A percentile compares a stretch with the other conserved stretches of the same genome.
Conservation (phyloP, 164 flowering plant genomes). For the Berberis vulgaris region DNA sequence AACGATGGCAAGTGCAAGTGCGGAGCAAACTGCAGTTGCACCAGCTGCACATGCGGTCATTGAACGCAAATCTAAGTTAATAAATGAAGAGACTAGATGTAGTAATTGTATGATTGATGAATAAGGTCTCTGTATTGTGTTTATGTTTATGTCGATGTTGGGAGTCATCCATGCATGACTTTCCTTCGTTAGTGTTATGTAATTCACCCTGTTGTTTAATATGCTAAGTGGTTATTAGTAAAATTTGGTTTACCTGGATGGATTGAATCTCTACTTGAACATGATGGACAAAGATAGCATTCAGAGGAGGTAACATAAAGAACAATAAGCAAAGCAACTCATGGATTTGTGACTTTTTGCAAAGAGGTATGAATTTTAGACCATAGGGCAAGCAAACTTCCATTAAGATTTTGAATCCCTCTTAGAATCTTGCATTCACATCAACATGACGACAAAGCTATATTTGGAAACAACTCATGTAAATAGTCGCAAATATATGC, state of each 20-base stretch:
- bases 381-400: too few species aligned
- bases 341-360: neutral
- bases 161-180: constrained; percentile 12
- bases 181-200: constrained; percentile 7
- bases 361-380: neutral
- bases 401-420: too few species aligned
- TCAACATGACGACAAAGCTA: too few species aligned
- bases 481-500: too few species aligned
- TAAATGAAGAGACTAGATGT: neutral
- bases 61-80: neutral
- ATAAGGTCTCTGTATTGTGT: constrained; percentile 9
- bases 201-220: constrained; percentile 8
- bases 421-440: too few species aligned
- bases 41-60: constrained; percentile 43
- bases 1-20: constrained; percentile 65
- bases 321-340: constrained; percentile 1
- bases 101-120: constrained; percentile 5
- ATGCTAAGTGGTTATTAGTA: constrained; percentile 1
- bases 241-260: neutral
- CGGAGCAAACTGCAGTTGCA: constrained; percentile 49
- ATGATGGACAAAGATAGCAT: neutral
- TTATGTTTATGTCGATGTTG: neutral
- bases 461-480: too few species aligned
- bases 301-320: neutral
- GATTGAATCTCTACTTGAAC: neutral